Percentiles rank a stretch among this genome's conserved stretches.
These are phyloP conservation scores for Candida caryicola DNA, from an alignment of 805 yeast genomes.

Conservation along the genomic window DNA sequence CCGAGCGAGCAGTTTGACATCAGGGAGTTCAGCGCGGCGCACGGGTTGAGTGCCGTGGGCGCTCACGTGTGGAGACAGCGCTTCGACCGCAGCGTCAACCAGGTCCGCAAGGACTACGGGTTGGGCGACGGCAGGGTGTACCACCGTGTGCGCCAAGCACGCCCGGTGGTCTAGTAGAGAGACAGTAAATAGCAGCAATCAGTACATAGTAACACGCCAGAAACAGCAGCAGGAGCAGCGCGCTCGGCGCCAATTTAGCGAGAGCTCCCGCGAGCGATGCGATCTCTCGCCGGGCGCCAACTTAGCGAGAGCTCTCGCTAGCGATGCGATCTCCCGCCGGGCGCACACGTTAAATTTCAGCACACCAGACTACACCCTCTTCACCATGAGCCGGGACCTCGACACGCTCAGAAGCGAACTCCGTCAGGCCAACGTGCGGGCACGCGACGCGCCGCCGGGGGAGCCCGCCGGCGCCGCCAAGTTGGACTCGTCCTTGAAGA, in stretches of 20 bases:
- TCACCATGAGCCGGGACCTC: background rate
- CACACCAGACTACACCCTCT: background rate
- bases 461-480: constrained; percentile 26
- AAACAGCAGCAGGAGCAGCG: too few relatives aligned
- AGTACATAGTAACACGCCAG: background rate
- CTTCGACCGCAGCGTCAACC: constrained; percentile 73
- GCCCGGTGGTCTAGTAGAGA: background rate
- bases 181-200: background rate
- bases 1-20: constrained; percentile 61
- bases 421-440: constrained; percentile 39
- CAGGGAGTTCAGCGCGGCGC: constrained; percentile 56
- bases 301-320: too few relatives aligned
- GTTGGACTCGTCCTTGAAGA: constrained; percentile 75
- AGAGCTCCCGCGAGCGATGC: too few relatives aligned
- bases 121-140: constrained; percentile 74
- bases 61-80: constrained; percentile 88
- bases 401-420: constrained; percentile 26
- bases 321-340: too few relatives aligned
- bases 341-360: background rate
- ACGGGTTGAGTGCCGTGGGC: constrained; percentile 74
- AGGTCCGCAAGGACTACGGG: constrained; percentile 69
- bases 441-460: constrained; percentile 47
- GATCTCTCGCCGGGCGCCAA: too few relatives aligned
- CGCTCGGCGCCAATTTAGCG: too few relatives aligned
- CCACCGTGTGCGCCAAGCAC: constrained; percentile 45